Evolutionary conservation across 768 basidiomycete genomes (phyloP), one percentile per base, ranked within the genome.

Genomic region (Leccinellum albellum): DNA sequence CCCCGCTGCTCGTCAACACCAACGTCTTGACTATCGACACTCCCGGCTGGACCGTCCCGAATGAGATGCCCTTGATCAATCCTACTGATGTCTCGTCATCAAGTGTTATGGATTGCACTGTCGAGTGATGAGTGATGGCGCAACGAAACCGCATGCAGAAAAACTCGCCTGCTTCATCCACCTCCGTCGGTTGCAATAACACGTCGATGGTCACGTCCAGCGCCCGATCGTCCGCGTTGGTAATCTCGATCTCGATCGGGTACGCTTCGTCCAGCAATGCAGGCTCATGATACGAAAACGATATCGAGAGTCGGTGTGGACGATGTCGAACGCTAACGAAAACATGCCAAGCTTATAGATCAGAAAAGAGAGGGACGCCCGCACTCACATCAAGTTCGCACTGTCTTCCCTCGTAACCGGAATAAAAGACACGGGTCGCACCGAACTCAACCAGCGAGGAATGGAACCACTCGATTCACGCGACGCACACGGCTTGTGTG

Each of bases 181-280:
- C 77, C 61, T 90, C 89, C 3, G 82, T 80, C 2, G 93, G 93
- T 54, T 92, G 91, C 32, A 98, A 71, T 54, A 96, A 76, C 5
- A 90, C 80, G 55, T 94, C 90, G 13, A 93, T 74, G 5, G 79
- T 74, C 14, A 92, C 73, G 17, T 89, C 84, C 13, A 98, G 71
- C 24, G 85, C 79, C 21, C 84, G 77, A 47, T 82, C 81, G 66
- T 97, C 94, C 4, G 74, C 65, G 66, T 94, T 97, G 4, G 74
- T 81, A 15, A 96, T 78, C 47, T 83, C 77, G 35, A 98, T 75
- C 12, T 69, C 66, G 61, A 98, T 86, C 0, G 89, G 85, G 65
- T 89, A 90, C 46, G 81, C 79, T 69, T 97, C 94, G 59, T 89
- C 86, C 33, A 96, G 71, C 68, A 87, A 91, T 1, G 91, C 92